Evolutionary conservation across 2,329 filamentous ascomycete species (phyloP), one percentile per base, ranked within the genome.

Genomic region (Graphiopsis chlorocephala): DNA sequence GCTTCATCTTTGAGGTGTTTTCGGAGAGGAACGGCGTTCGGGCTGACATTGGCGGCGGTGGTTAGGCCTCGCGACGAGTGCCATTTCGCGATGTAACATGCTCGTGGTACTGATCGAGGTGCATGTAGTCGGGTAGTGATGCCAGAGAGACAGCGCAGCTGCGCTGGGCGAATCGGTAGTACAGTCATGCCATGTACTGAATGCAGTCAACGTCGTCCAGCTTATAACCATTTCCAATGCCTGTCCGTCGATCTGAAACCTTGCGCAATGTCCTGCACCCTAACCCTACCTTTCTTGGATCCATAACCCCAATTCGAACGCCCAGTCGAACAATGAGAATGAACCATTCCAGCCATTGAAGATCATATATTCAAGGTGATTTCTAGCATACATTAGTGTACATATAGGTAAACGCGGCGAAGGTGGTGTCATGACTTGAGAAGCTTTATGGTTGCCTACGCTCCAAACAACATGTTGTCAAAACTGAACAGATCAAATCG

Each of bases 1-100:
- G 75, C 76, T 68, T 79, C 75, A 65, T 79, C 77, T 69, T 79
- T 79, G 38, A 79, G 68, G 63, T 78, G 78, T 67, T 78, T 79
- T 29, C 78, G 73, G 5, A 79, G 70, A 3, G 78, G 75, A 6
- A 77, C 69, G 2, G 72, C 65, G 52, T 73, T 71, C 53, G 72
- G 70, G 12, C 42, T 28, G 7, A 26, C 61, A 11, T 66, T 29
- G 15, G 64, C 50, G 8, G 69, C 56, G 29, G 66, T 71, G 20
- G 69, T 65, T 6, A 74, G 53, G 25, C 67, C 66, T 50, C 72
- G 72, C 17, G 66, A 67, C 20, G 67, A 68, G 14, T 73, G 70
- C 73, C 73, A 75, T 70, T 74, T 70, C 14, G 71, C 61, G 29
- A 72, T 68, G 35, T 74, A 70, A 64, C 71, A 74, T 23, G 69